Evolutionary conservation across 768 basidiomycete genomes (phyloP), one percentile per base, ranked within the genome.

Genomic region (Panaeolus cyanescens): DNA sequence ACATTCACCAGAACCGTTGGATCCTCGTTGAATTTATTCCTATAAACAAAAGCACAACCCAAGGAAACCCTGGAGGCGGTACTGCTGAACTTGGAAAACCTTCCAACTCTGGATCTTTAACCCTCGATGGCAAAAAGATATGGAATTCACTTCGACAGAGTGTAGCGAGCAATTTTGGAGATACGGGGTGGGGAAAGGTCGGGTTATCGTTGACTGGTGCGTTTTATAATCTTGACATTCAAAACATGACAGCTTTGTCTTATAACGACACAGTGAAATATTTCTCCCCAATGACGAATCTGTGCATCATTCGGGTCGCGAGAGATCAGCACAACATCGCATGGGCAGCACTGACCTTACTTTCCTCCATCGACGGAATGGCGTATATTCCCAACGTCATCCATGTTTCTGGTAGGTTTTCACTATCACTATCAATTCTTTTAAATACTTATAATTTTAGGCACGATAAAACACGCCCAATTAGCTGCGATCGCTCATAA

Each of bases 391-490:
- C 94, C 0, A 82, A 91, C 62, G 88, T 96, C 4, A 77, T 95
- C 0, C 92, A 92, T 66, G 77, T 94, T 13, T 92, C 92, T 54
- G 93, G 93, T 92, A 57, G 32, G 83, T 72, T 17, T 36, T 8
- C 31, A 15, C 30, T 4, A 12, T 33, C 17, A 20, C 19, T 5
- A 3, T 19, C 56, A n/a, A 22, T 30, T 25, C n/a, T 31, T 4
- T 12, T 32, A 9, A 6, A 20, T 33, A 22, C 30, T 54, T 58
- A 10, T 42, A 25, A 19, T 42, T 37, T 32, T 34, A 95, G 94
- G 95, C 0, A 96, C 93, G 0, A 91, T 96, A 59, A 93, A 90
- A 72, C 93, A 96, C 54, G 85, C 85, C 0, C 93, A 95, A 67
- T 72, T 91, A 0, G 88, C 90, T 5, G 90, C 91, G 1, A 89